A percentile compares a stretch with the other conserved stretches of the same genome.
phyloP scores from a whole-genome alignment of 2,329 filamentous ascomycete genomes.

The Bisporella sp. region DNA sequence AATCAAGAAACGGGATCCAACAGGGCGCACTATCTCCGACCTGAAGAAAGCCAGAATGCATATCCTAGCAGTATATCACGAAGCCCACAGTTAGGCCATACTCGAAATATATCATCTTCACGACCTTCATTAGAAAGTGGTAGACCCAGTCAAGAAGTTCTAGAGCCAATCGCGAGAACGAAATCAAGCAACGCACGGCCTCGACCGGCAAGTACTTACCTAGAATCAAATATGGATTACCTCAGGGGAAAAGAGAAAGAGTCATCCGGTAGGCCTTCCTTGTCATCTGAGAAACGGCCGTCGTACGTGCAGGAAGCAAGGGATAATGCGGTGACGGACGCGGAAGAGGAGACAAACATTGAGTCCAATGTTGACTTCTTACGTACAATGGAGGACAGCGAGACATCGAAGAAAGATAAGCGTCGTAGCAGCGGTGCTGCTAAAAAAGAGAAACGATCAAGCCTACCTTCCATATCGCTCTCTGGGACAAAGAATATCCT shows the following conservation, averaged over 20 bases:
- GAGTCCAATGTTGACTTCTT: conserved; percentile 79
- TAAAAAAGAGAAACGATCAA: conserved; percentile 61
- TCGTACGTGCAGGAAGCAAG: conserved; percentile 19
- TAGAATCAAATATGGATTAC: conserved; percentile 77
- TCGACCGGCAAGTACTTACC: conserved; percentile 74
- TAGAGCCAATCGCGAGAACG: conserved; percentile 53
- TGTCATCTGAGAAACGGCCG: conserved; percentile 25
- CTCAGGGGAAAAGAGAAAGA: conserved; percentile 75
- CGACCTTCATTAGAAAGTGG: conserved; percentile 66
- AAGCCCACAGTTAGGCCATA: conserved; percentile 28
- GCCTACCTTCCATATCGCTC: conserved; percentile 60
- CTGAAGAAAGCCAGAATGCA: conserved; percentile 16
- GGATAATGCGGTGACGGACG: conserved; percentile 30
- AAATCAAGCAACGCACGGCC: conserved; percentile 60
- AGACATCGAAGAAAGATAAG: conserved; percentile 43
- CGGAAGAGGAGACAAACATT: conserved; percentile 52
- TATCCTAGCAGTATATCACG: conserved; percentile 13
- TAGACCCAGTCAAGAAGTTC: conserved; percentile 57
- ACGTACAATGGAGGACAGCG: conserved; percentile 63
- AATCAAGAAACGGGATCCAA: conserved; percentile 15
- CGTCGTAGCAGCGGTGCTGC: conserved; percentile 46
- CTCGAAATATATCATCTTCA: conserved; percentile 41
- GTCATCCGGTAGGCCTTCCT: conserved; percentile 27
- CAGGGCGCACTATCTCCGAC: conserved; percentile 13
- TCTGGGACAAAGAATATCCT: conserved; percentile 74